Evolutionary conservation across 805 yeast genomes (phyloP).

Genomic region (Kregervanrija fluxuum): DNA sequence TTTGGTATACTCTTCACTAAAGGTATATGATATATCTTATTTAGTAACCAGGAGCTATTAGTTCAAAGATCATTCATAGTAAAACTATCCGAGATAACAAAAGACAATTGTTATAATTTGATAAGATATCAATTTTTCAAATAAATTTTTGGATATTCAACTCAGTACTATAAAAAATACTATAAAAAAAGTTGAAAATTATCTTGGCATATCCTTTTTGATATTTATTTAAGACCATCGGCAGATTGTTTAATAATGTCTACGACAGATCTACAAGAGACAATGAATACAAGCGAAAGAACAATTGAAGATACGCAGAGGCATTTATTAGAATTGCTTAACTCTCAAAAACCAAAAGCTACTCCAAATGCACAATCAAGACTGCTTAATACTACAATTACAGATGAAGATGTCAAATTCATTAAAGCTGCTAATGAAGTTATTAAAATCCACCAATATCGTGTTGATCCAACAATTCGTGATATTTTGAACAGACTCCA

Average conservation of each 20-base stretch:
- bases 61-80: no score
- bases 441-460: slow-evolving; percentile 32
- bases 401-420: slow-evolving; percentile 47
- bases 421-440: slow-evolving; percentile 57
- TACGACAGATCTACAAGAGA: background rate
- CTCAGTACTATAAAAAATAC: no score
- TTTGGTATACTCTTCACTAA: no score
- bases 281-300: background rate
- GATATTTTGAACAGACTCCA: slow-evolving; percentile 53
- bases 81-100: no score
- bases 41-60: no score
- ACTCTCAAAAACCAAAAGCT: slow-evolving; percentile 23
- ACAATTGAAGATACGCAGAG: slow-evolving; percentile 15
- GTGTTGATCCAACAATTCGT: slow-evolving; percentile 57
- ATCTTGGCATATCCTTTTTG: no score
- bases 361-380: slow-evolving; percentile 15
- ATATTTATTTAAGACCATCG: no score
- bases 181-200: no score
- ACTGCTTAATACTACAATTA: slow-evolving; percentile 17
- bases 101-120: no score
- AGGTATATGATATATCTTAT: no score
- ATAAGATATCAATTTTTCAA: no score
- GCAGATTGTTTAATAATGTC: background rate
- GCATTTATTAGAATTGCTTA: slow-evolving; percentile 19
- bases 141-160: no score